Evolutionary conservation across 768 basidiomycete species (phyloP).

Genomic region (Phylloporus scabripes): DNA sequence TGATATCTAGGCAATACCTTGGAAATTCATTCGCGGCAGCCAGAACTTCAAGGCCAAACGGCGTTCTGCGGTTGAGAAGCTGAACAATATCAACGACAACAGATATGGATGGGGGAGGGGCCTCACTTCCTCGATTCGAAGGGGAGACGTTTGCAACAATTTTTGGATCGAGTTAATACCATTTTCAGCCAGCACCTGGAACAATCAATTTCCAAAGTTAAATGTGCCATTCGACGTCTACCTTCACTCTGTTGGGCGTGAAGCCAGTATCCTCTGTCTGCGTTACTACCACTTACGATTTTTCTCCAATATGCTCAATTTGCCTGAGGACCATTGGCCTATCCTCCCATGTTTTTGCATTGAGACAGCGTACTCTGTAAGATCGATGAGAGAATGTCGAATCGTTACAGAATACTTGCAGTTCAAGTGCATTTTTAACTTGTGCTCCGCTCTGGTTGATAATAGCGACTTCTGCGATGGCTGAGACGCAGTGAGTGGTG

Average conservation of each 20-base stretch:
- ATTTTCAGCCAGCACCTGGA: constrained; percentile 68
- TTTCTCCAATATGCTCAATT: constrained; percentile 86
- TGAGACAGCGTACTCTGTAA: constrained; percentile 64
- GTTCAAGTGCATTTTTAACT: constrained; percentile 67
- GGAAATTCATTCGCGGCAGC: constrained; percentile 60
- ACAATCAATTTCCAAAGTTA: constrained; percentile 9
- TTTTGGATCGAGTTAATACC: constrained; percentile 60
- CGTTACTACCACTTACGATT: constrained; percentile 54
- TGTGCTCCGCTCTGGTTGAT: constrained; percentile 59
- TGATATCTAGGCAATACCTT: constrained; percentile 50
- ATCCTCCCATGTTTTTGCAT: constrained; percentile 90
- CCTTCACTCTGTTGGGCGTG: constrained; percentile 22
- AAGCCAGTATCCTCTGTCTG: not conserved
- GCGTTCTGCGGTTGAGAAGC: constrained; percentile 69
- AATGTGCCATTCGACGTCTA: constrained; percentile 1
- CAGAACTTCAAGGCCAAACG: constrained; percentile 70
- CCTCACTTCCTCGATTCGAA: constrained; percentile 58
- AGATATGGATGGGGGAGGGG: not conserved
- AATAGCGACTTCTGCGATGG: constrained; percentile 72
- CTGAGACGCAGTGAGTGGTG: constrained; percentile 35
- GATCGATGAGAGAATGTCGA: not conserved
- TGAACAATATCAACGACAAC: constrained; percentile 24
- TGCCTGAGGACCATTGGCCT: constrained; percentile 79
- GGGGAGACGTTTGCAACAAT: constrained; percentile 51
- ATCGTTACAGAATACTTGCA: constrained; percentile 40